Base-by-base conservation (phyloP, 768 basidiomycete genomes). In the Amanita muscaria region DNA sequence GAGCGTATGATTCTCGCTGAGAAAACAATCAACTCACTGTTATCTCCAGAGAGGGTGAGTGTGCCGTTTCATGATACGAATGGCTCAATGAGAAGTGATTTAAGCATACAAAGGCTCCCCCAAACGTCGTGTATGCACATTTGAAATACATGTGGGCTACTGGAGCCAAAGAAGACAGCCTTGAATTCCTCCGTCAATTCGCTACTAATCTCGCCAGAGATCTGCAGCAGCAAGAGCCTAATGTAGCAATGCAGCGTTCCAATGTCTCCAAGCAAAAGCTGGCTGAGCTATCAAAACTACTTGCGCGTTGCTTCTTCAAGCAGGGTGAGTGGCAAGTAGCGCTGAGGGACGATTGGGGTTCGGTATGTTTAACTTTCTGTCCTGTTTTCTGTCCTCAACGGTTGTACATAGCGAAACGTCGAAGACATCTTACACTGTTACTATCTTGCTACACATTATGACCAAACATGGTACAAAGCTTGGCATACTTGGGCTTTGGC, bases 401-500 rank as follows among this genome's bases (percentile, higher is more conserved):
- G 3, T 6, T 40, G 12, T 23, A 7, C 38, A 24, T 55, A 92
- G 88, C 71, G 82, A 49, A 83, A 88, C 46, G 77, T 85, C 18
- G 76, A 81, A 41, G 83, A 86, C 34, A 89, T 97, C 45, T 66
- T 99, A 5, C 77, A 82, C 51, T 80, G 88, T 3, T 97, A 96
- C 63, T 72, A 76, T 40, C 71, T 83, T 23, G 88, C 96, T 0
- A 98, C 96, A 2, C 82, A 85, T 54, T 88, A 88, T 51, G 94
- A 98, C 59, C 79, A 85, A 3, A 72, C 74, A n/a, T 99, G 96
- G 96, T 97, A 97, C 64, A 97, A 99, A 60, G 96, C 94, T 14
- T 98, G 93, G 93, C 96, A 99, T 57, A 91, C 90, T 1, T 99
- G 92, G 91, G 94, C 96, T 2, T 69, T 98, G 42, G 85, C 92